These are phyloP conservation scores for Theileria sp. DNA, from an alignment of 169 alveolate species.

Conservation along the genomic window DNA sequence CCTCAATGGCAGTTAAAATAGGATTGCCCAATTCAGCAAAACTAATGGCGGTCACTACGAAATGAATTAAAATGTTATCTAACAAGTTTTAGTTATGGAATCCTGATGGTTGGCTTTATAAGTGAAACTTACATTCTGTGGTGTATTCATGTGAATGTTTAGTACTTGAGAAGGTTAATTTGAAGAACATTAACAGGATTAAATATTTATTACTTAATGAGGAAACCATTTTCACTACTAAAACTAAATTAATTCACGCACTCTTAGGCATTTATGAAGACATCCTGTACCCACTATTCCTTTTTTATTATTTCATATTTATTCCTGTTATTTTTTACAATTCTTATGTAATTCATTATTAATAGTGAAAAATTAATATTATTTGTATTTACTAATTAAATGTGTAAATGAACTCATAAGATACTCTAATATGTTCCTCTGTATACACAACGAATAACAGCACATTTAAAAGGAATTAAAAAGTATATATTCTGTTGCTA, in stretches of 20 bases:
- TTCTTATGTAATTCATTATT: neutral
- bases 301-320: neutral
- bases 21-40: conserved; percentile 23
- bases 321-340: neutral
- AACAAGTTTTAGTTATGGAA: neutral
- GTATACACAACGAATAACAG: neutral
- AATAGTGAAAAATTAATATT: too few species aligned
- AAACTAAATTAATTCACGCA: neutral
- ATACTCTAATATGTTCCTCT: neutral
- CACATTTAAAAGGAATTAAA: neutral
- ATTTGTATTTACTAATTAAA: too few species aligned
- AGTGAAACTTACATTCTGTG: neutral
- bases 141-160: conserved; percentile 12
- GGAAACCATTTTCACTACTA: neutral
- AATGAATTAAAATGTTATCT: neutral
- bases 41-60: conserved; percentile 10
- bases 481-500: neutral
- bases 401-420: neutral
- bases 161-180: conserved; percentile 5
- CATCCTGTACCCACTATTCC: neutral
- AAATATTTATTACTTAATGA: neutral
- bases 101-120: neutral
- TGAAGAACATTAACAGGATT: neutral
- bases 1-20: conserved; percentile 20
- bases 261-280: neutral